Conservation (phyloP, 306 rosid species). For the Rosa chinensis region DNA sequence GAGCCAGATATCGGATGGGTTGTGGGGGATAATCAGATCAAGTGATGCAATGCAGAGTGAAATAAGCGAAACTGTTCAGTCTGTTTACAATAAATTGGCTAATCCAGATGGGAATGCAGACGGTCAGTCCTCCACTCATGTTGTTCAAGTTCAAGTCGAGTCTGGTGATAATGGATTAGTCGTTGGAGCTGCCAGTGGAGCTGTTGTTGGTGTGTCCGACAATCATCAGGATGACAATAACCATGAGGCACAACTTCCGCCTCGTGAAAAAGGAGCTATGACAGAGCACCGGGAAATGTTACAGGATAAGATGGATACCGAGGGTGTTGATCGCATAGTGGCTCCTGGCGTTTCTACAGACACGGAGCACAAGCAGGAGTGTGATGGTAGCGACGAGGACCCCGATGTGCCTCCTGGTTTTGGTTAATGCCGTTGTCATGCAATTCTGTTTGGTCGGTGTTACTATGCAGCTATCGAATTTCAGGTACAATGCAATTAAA, state of each 20-base stretch:
- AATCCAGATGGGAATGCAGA: conserved; percentile 51
- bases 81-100: conserved; percentile 63
- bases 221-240: conserved; percentile 33
- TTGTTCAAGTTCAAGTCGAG: conserved; percentile 34
- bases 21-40: conserved; percentile 85
- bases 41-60: conserved; percentile 73
- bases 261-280: conserved; percentile 31
- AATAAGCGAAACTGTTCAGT: conserved; percentile 72
- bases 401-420: conserved; percentile 97
- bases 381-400: conserved; percentile 68
- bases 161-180: conserved; percentile 29
- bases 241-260: conserved; percentile 29
- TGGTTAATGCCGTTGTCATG: conserved; percentile 53
- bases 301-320: conserved; percentile 35
- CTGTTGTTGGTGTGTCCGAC: neutral
- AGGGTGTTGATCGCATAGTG: conserved; percentile 23
- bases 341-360: conserved; percentile 53
- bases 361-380: conserved; percentile 31
- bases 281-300: conserved; percentile 36
- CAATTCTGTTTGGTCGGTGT: conserved; percentile 17
- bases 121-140: conserved; percentile 29
- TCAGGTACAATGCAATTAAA: conserved; percentile 4
- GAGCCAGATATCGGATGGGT: conserved; percentile 70
- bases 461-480: conserved; percentile 9
- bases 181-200: conserved; percentile 32